Evolutionary conservation across 192 early-diverging fungal genomes (phyloP), one percentile per base, ranked within the genome.

Genomic region (Coemansia sp.): DNA sequence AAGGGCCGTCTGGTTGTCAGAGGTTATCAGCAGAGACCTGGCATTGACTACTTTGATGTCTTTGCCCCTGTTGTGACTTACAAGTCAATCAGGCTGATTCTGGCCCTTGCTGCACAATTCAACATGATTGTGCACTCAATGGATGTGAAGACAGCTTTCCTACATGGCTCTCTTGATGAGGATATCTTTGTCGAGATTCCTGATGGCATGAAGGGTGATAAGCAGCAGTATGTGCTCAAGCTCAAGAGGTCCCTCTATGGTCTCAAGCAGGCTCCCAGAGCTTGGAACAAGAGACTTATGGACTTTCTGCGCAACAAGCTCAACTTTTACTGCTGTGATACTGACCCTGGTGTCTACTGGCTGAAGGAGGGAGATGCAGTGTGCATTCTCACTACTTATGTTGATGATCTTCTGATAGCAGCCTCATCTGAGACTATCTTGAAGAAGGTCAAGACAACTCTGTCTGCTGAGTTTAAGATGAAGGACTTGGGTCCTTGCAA

Each of bases 11-110:
- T 67, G 3, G 66, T 62, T 13, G 49, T 68, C 21, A 33, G 59
- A 18, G 60, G 66, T 30, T 68, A 56, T 50, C 30, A 62, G 37
- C 59, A 67, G 25, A 14, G 38, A 12, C 51, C 50, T 4, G 59
- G 66, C 14, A 37, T 59, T 34, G 66, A 60, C 44, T 67, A 61
- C 27, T 25, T 41, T 51, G 59, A 67, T 48, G 41, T 55, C n/a
- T 67, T 55, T 60, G 66, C 66, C 12, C 58, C 65, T 48, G 65
- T 67, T 12, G 57, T 67, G 19, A 47, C 27, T 8, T 67, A 67
- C 51, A 55, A 51, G 42, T 57, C 63, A 15, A 45, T 66, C 30
- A n/a, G 55, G 21, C 19, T 52, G 10, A 33, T 66, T 25, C 23
- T 66, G 23, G 63, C 63, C 13, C 38, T 49, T 27, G 44, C 62